Conservation (phyloP, 139 green algal species). For the Pycnococcus provasolii region DNA sequence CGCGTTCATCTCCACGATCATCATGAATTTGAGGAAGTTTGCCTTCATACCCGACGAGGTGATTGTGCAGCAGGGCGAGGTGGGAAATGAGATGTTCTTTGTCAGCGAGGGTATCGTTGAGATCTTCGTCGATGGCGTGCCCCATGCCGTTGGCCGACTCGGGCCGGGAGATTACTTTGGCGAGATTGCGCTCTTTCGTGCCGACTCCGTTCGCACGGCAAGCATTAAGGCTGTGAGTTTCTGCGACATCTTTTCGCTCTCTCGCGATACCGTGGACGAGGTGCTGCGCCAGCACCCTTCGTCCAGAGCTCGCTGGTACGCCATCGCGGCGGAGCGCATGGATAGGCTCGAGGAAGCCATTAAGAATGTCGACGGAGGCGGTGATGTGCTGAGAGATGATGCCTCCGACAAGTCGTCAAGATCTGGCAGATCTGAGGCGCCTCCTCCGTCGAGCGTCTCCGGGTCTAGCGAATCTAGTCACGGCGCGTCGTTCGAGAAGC, state of each 20-base stretch:
- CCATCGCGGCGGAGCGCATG: too few species aligned
- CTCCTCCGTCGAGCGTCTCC: too few species aligned
- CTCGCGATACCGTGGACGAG: not conserved
- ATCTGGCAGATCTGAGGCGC: too few species aligned
- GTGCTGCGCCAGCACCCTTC: not conserved
- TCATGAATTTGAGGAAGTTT: not conserved
- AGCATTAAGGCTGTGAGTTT: not conserved
- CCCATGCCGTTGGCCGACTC: not conserved
- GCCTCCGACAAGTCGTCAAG: too few species aligned
- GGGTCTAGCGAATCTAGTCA: too few species aligned
- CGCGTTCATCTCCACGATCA: not conserved
- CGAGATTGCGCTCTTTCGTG: conserved; percentile 12
- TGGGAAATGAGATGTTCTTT: conserved; percentile 14
- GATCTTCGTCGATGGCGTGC: not conserved
- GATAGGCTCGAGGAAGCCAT: too few species aligned
- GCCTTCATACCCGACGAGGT: conserved; percentile 8
- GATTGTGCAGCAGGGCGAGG: conserved; percentile 8
- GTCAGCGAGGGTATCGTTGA: conserved; percentile 9
- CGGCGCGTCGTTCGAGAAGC: too few species aligned
- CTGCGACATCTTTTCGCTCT: conserved; percentile 2
- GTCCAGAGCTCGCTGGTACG: too few species aligned
- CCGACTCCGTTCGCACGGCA: not conserved
- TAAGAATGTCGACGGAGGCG: too few species aligned
- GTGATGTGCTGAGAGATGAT: too few species aligned
- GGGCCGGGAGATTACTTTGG: conserved; percentile 15